A percentile compares a stretch with the other conserved stretches of the same genome.
These are phyloP conservation scores for Rhodotorula toruloides DNA, from an alignment of 768 basidiomycete species.

Conservation along the genomic window DNA sequence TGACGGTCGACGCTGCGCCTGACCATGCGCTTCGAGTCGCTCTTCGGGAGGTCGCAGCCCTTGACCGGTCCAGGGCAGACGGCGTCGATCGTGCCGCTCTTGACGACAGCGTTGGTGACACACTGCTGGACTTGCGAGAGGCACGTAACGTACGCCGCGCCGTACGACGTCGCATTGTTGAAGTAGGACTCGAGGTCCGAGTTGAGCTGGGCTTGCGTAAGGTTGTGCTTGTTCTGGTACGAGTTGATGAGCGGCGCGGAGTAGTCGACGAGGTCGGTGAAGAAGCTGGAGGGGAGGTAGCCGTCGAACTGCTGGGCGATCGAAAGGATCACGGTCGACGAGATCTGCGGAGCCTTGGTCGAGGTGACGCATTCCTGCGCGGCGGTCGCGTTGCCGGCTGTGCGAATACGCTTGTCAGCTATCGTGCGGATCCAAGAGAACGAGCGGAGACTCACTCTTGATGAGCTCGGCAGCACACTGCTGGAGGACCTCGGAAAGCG, in stretches of 20 bases:
- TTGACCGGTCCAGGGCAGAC: slow-evolving; percentile 37
- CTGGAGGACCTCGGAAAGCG: slow-evolving; percentile 37
- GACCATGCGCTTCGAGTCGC: background rate
- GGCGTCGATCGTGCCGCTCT: slow-evolving; percentile 28
- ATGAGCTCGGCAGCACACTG: slow-evolving; percentile 37
- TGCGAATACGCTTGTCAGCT: background rate
- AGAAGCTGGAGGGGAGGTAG: slow-evolving; percentile 41
- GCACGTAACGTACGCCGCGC: slow-evolving; percentile 37
- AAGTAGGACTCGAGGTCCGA: slow-evolving; percentile 34
- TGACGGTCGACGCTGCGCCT: background rate
- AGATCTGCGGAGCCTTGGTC: slow-evolving; percentile 18
- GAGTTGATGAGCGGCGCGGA: slow-evolving; percentile 20
- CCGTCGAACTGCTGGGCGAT: slow-evolving; percentile 33
- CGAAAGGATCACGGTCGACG: slow-evolving; percentile 16
- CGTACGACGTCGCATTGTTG: slow-evolving; percentile 40
- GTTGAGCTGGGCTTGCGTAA: slow-evolving; percentile 30
- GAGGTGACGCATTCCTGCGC: slow-evolving; percentile 36
- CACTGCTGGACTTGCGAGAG: slow-evolving; percentile 25
- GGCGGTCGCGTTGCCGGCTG: slow-evolving; percentile 39
- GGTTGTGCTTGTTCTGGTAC: slow-evolving; percentile 21
- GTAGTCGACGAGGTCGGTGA: slow-evolving; percentile 39
- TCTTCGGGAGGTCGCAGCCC: slow-evolving; percentile 28
- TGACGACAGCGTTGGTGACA: slow-evolving; percentile 32
- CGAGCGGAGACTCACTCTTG: slow-evolving; percentile 5
- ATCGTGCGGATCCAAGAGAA: background rate